These are phyloP conservation scores for Nasturtium officinale DNA, from an alignment of 345 rosid species.

Conservation along the genomic window DNA sequence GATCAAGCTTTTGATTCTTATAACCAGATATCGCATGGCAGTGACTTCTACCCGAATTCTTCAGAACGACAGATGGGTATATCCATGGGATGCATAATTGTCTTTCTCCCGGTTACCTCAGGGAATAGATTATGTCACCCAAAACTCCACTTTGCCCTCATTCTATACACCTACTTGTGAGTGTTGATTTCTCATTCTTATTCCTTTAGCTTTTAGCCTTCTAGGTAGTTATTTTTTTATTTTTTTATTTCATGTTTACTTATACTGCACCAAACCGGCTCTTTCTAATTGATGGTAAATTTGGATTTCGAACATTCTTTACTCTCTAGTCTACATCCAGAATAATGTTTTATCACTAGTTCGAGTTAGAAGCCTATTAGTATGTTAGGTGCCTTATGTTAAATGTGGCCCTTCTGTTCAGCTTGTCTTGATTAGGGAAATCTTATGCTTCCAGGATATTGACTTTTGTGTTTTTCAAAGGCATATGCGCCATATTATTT, in stretches of 20 bases:
- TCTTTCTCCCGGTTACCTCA: conserved; percentile 52
- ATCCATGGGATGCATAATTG: conserved; percentile 54
- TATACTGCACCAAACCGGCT: conserved; percentile 3
- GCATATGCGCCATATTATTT: conserved; percentile 1
- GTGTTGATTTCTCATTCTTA: conserved; percentile 37
- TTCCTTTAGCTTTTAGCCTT: conserved; percentile 24
- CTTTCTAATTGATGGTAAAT: conserved; percentile 1
- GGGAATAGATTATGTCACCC: conserved; percentile 45
- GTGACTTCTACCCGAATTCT: conserved; percentile 48
- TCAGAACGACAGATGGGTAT: conserved; percentile 50
- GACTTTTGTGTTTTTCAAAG: not conserved
- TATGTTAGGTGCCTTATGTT: not conserved
- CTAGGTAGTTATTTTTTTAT: not conserved
- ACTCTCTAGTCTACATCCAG: not conserved
- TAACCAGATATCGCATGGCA: conserved; percentile 47
- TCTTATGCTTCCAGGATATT: conserved; percentile 4
- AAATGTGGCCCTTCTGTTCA: not conserved
- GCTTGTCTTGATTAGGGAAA: not conserved
- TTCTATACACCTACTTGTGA: conserved; percentile 64
- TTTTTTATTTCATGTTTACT: not conserved
- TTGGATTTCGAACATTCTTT: not conserved
- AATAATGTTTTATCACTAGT: not conserved
- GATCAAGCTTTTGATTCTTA: conserved; percentile 49
- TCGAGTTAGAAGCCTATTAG: not conserved
- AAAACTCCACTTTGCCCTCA: conserved; percentile 49